These are phyloP conservation scores for Datura wrightii DNA, from an alignment of 257 asterid genomes.

Conservation along the genomic window DNA sequence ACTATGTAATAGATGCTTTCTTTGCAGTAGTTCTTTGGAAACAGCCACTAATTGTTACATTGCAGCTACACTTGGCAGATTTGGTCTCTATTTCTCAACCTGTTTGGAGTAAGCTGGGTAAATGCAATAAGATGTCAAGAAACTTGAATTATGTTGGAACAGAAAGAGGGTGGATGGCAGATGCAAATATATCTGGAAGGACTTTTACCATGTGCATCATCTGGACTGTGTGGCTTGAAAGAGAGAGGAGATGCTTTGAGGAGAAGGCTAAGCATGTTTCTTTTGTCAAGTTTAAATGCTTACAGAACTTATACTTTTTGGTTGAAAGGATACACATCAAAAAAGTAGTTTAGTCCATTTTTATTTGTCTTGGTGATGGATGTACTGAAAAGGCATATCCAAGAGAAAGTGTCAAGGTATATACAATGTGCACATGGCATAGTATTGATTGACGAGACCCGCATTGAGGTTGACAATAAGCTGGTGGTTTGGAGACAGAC, in stretches of 20 bases:
- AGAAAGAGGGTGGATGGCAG: not conserved
- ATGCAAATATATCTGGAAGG: not conserved
- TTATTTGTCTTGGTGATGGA: no score
- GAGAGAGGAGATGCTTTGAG: not conserved
- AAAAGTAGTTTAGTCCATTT: not conserved
- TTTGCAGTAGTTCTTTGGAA: conserved; percentile 6
- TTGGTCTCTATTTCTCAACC: conserved; percentile 19
- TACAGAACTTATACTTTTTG: conserved; percentile 1
- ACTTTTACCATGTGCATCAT: not conserved
- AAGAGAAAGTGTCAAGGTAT: no score
- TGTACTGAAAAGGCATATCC: no score
- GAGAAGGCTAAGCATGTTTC: conserved; percentile 2
- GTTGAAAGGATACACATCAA: conserved; percentile 4
- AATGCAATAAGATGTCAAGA: not conserved
- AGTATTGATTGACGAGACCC: no score
- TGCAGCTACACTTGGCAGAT: not conserved
- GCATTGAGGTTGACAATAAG: no score
- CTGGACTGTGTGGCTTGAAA: not conserved
- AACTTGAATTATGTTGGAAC: conserved; percentile 9
- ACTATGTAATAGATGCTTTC: not conserved
- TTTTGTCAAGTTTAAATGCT: conserved; percentile 5
- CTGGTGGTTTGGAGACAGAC: no score
- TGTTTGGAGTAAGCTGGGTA: conserved; percentile 10
- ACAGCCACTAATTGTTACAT: conserved; percentile 4
- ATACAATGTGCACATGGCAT: no score